These are phyloP conservation scores for Boletus sp. DNA, from an alignment of 1,284 basidiomycete genomes.

Conservation along the genomic window DNA sequence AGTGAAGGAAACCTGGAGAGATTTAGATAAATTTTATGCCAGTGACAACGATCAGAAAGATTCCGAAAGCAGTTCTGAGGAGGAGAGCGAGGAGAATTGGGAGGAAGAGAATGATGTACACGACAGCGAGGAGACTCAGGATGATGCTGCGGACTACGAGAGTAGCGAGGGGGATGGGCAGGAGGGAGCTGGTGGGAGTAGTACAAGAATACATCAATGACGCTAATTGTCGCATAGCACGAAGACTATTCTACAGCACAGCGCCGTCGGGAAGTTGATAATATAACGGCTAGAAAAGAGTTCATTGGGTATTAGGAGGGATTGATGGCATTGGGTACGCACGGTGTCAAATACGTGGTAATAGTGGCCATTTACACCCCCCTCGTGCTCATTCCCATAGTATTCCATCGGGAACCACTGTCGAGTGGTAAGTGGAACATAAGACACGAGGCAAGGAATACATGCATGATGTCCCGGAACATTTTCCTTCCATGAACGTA, in stretches of 20 bases:
- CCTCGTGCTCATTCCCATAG: conserved; percentile 50
- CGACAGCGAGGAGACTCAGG: conserved; percentile 35
- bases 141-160: conserved; percentile 28
- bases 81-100: conserved; percentile 28
- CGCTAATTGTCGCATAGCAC: conserved; percentile 13
- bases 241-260: conserved; percentile 38
- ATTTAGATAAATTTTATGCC: conserved; percentile 72
- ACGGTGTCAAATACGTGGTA: conserved; percentile 78
- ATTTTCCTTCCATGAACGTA: conserved; percentile 64
- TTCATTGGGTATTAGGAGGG: background rate
- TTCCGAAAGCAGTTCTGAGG: conserved; percentile 23
- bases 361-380: conserved; percentile 66
- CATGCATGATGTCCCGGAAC: conserved; percentile 63
- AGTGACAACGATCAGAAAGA: conserved; percentile 30
- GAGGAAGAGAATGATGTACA: conserved; percentile 36
- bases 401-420: conserved; percentile 79
- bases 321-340: conserved; percentile 24
- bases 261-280: conserved; percentile 59
- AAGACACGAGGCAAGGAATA: conserved; percentile 7
- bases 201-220: conserved; percentile 13
- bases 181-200: conserved; percentile 3
- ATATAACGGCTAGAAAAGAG: conserved; percentile 56
- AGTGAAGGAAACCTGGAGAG: conserved; percentile 48
- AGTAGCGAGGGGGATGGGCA: conserved; percentile 22
- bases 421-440: background rate